Conservation (phyloP, 2,329 filamentous ascomycete species). For the Sarocladium brachiariae region DNA sequence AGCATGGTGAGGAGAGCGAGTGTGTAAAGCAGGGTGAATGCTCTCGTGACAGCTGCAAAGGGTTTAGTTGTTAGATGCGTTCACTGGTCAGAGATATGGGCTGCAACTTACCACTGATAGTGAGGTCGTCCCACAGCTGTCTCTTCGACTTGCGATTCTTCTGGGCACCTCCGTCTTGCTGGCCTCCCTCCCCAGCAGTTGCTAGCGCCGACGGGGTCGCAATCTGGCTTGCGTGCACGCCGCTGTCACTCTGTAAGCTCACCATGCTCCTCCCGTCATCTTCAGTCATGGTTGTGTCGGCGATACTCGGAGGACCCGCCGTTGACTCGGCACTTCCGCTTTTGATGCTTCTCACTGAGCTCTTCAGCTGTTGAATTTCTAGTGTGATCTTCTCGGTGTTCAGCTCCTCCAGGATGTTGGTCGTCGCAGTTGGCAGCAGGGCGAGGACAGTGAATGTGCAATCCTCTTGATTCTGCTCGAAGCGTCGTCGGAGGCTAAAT, state of each 20-base stretch:
- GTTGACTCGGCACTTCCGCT: conserved; percentile 45
- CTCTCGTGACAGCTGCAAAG: conserved; percentile 70
- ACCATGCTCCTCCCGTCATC: conserved; percentile 74
- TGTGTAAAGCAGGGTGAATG: conserved; percentile 89
- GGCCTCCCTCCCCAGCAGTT: conserved; percentile 24
- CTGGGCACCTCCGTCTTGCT: conserved; percentile 32
- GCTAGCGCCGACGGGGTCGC: conserved; percentile 47
- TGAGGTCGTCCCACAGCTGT: conserved; percentile 95
- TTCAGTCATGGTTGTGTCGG: conserved; percentile 68
- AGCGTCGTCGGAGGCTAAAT: conserved; percentile 78
- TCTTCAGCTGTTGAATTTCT: conserved; percentile 91
- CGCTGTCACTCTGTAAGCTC: conserved; percentile 75
- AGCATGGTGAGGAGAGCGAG: conserved; percentile 83
- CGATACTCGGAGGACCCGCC: conserved; percentile 51
- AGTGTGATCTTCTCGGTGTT: conserved; percentile 90
- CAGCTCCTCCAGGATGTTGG: conserved; percentile 79
- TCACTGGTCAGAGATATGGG: conserved; percentile 12
- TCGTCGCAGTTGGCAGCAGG: conserved; percentile 81
- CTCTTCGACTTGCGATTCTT: conserved; percentile 72
- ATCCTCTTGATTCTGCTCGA: conserved; percentile 98
- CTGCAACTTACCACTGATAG: conserved; percentile 70
- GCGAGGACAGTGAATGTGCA: conserved; percentile 98
- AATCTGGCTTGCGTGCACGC: conserved; percentile 74
- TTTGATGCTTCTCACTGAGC: conserved; percentile 50
- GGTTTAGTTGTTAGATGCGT: conserved; percentile 11